phyloP scores from a whole-genome alignment of 805 yeast species.

The Kodamaea lidongshanica region DNA sequence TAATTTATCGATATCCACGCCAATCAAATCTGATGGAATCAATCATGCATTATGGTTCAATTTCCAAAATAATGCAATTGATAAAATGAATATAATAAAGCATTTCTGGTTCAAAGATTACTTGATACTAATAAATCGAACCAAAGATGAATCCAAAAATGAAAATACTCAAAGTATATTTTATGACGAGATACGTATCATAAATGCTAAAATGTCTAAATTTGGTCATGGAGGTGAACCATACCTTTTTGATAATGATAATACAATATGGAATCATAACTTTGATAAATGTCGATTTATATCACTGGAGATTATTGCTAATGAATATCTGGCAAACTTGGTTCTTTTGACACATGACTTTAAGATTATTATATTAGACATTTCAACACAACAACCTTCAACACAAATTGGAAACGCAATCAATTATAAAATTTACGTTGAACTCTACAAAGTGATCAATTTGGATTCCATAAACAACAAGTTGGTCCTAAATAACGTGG shows the following conservation, averaged over 20 bases:
- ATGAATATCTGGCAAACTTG: slow-evolving; percentile 10
- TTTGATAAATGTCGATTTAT: slow-evolving; percentile 20
- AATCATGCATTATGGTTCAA: slow-evolving; percentile 38
- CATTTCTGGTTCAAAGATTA: slow-evolving; percentile 34
- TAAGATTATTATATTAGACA: slow-evolving; percentile 24
- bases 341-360: slow-evolving; percentile 26
- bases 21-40: slow-evolving; percentile 16
- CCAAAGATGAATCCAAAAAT: slow-evolving; percentile 12
- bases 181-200: slow-evolving; percentile 32
- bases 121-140: slow-evolving; percentile 29
- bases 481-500: slow-evolving; percentile 18
- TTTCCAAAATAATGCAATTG: slow-evolving; percentile 28
- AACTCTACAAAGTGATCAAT: slow-evolving; percentile 28
- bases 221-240: slow-evolving; percentile 27
- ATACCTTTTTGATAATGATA: slow-evolving; percentile 32
- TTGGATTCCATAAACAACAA: slow-evolving; percentile 26
- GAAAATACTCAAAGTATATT: slow-evolving; percentile 8
- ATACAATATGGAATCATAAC: slow-evolving; percentile 34
- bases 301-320: slow-evolving; percentile 12
- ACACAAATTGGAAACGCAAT: slow-evolving; percentile 7
- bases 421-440: slow-evolving; percentile 23
- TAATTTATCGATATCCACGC: slow-evolving; percentile 25
- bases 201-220: slow-evolving; percentile 26
- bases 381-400: slow-evolving; percentile 9
- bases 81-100: slow-evolving; percentile 26